phyloP scores from a whole-genome alignment of 495 filamentous ascomycete species.

The Chaetomium tenue region DNA sequence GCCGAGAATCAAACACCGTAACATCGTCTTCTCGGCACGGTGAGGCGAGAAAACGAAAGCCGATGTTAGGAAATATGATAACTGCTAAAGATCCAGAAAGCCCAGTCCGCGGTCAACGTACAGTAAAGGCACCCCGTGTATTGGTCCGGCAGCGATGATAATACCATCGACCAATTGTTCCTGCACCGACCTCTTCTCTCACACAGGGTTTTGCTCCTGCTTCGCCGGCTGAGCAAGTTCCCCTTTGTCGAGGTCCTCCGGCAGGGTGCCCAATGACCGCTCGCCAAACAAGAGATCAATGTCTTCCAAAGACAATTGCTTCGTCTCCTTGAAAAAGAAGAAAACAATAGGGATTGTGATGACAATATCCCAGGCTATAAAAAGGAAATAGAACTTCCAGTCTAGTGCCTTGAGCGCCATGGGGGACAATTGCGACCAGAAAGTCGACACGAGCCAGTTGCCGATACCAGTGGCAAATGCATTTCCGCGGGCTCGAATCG shows the following conservation, averaged over 20 bases:
- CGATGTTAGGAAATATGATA: too few species aligned
- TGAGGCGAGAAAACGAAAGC: too few species aligned
- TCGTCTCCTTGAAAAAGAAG: conserved; percentile 58
- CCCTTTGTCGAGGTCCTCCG: conserved; percentile 38
- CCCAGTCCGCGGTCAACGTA: too few species aligned
- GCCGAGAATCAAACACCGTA: too few species aligned
- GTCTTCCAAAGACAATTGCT: conserved; percentile 55
- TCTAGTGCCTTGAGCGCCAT: conserved; percentile 45
- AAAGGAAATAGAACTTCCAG: conserved; percentile 52
- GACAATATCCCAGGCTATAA: conserved; percentile 35
- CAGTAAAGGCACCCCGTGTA: too few species aligned
- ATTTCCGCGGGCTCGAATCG: conserved; percentile 50
- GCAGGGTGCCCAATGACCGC: conserved; percentile 45
- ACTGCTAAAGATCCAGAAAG: too few species aligned
- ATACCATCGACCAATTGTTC: not conserved
- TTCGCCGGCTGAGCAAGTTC: not conserved
- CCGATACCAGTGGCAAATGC: conserved; percentile 49
- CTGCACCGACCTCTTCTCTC: not conserved
- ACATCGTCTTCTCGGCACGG: too few species aligned
- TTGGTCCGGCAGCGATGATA: not conserved
- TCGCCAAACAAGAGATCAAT: conserved; percentile 57
- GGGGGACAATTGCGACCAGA: conserved; percentile 53
- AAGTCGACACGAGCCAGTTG: conserved; percentile 52
- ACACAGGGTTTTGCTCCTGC: not conserved
- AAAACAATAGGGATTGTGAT: conserved; percentile 44